Base-by-base conservation (phyloP, 2,329 filamentous ascomycete genomes). In the Venturiaceae sp. region DNA sequence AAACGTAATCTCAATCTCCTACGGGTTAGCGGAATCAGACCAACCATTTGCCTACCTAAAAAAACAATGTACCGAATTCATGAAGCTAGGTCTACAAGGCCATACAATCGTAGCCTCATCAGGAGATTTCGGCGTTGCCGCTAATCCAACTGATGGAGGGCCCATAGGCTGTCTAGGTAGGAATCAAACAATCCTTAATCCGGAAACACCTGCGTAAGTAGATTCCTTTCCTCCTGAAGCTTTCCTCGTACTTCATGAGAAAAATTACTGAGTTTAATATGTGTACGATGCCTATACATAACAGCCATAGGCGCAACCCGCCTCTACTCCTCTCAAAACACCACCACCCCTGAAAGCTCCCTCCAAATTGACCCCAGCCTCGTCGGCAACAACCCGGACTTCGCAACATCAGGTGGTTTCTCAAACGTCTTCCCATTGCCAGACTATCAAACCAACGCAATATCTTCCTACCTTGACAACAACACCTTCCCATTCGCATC, bases 181-280 rank as follows among this genome's bases (percentile, higher is more conserved):
- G n/a, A 69, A 73, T 30, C n/a, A 39, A 11, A 39, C 36, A 39
- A 11, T n/a, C 36, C 11, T 11, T 11, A 80, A 77, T 63, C 77
- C 78, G 30, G 73, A 74, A 0, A 72, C 70, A 28, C 83, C 80
- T 57, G 80, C 80, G 0, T 83, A 78, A 64, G 73, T 81, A 14
- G 76, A 77, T 0, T 67, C 73, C 3, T 77, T 81, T 1, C 78
- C 79, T 4, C 68, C 65, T 1, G 70, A 69, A 0, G 67, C 66
- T 65, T 55, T 72, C 56, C 67, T 60, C 28, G 50, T 41, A 36
- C 59, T 58, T 21, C 47, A 62, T 7, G 53, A n/a, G n/a, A n/a
- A n/a, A n/a, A n/a, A n/a, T n/a, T n/a, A n/a, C n/a, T n/a, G n/a
- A n/a, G n/a, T n/a, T n/a, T n/a, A n/a, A n/a, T n/a, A n/a, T n/a